Base-by-base conservation (phyloP, 257 asterid species). In the Handroanthus guayacan region DNA sequence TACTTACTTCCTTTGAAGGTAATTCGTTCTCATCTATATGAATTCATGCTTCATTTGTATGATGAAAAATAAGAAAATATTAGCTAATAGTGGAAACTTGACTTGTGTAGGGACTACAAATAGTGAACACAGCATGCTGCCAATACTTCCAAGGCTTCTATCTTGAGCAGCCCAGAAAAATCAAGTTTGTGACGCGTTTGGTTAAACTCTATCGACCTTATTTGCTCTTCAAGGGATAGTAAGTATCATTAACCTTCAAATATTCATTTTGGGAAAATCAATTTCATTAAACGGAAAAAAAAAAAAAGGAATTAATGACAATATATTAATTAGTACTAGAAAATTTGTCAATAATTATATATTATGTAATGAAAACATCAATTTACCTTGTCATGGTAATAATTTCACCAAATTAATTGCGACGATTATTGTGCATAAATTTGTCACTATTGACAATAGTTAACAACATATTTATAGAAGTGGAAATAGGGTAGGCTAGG, bases 1-100 rank as follows among this genome's bases (percentile, higher is more conserved):
- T 95, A 89, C 84, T 82, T 91, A 77, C 86, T 92, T 41, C 98
- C 99, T 0, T 84, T 95, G 65, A 91, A 92, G 98, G 99, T 94
- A 54, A 8, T 25, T 25, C 31, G 1, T 25, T 25, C 31, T 25
- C 31, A 25, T 16, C 57, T 34, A 41, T 62, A 34, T n/a, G 6
- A 37, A 12, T 20, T 50, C 5, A 10, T 62, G 6, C n/a, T 61
- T 31, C 2, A 16, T 54, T 54, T 12, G 18, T 13, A 5, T 61
- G 36, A 36, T 7, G 9, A n/a, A 54, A n/a, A 54, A 14, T 0
- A 3, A 54, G 9, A 10, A 38, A 36, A 41, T 1, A 34, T 14
- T 51, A 51, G 16, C 37, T 16, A n/a, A 9, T 14, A 12, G 2
- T 11, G 31, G 45, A 4, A 16, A 36, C 55, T 36, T 55, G 17